These are phyloP conservation scores for Reutealis trisperma DNA, from an alignment of 345 rosid genomes.

Conservation along the genomic window DNA sequence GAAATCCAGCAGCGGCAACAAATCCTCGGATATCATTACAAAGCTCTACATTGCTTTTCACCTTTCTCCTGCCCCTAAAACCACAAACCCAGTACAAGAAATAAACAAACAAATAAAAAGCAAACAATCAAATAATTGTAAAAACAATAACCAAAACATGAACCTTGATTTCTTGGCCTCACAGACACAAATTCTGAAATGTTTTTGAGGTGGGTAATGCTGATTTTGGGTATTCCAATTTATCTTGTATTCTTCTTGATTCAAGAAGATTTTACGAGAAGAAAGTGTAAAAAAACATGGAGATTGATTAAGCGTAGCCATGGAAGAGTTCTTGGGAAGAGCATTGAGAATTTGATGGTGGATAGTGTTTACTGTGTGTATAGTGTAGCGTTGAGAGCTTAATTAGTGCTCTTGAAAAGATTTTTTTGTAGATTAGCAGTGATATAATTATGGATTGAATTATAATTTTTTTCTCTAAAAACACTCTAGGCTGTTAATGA, in stretches of 20 bases:
- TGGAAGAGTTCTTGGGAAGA: constrained; percentile 20
- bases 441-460: neutral
- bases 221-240: constrained; percentile 12
- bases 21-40: constrained; percentile 65
- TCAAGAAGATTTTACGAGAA: constrained; percentile 29
- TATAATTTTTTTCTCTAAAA: no score
- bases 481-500: neutral
- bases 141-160: neutral
- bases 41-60: constrained; percentile 77
- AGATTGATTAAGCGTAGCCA: constrained; percentile 50
- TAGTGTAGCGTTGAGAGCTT: neutral
- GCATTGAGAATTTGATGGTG: constrained; percentile 21
- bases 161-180: constrained; percentile 50
- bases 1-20: constrained; percentile 61
- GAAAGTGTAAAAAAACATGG: constrained; percentile 32
- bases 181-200: constrained; percentile 41
- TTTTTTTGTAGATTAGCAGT: no score
- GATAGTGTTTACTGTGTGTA: no score
- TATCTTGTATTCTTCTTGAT: constrained; percentile 16
- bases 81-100: constrained; percentile 8
- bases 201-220: constrained; percentile 23
- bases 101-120: neutral
- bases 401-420: neutral
- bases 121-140: constrained; percentile 3
- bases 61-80: constrained; percentile 59